Base-by-base conservation (phyloP, 176 grass and related monocot genomes). In the Dactylis glomerata region DNA sequence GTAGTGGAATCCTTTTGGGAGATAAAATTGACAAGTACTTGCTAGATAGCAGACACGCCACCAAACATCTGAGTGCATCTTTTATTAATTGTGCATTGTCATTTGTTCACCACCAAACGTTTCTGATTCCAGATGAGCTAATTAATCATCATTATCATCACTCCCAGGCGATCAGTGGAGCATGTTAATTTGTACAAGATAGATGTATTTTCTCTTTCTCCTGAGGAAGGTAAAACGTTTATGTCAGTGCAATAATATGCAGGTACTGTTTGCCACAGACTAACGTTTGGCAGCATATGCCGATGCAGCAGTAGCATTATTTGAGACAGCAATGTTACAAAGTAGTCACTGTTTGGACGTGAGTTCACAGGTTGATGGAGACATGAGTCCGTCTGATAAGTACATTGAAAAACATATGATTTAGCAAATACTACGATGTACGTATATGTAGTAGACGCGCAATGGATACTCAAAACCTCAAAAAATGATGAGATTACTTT, bases 31-130 rank as follows among this genome's bases (percentile, higher is more conserved):
- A 68, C 74, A 84, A 68, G 75, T 76, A 83, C 71, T 87, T 80
- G 84, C 80, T 66, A 58, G 80, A 90, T 59, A 84, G 79, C 84
- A 36, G 89, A 87, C 84, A 79, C 68, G 49, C 75, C 58, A 87
- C 81, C 84, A 75, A 89, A 87, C 84, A 68, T 83, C 34, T 74
- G 14, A 82, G 73, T 78, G 78, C 72, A 73, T 86, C 73, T 47
- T 86, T 82, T 73, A 56, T 90, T 73, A 31, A 73, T 73, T 82
- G 20, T 56, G 31, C 12, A 32, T 58, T 89, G 47, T 41, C 22
- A 10, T 20, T 38, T 89, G 47, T 85, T 41, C 62, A 75, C 55
- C 84, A 87, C 74, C 84, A 79, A 86, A 86, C 73, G 26, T 74
- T 30, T 31, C 17, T 41, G 74, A 83, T 79, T 68, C 72, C 66